These are phyloP conservation scores for Kuraishia molischiana DNA, from an alignment of 805 yeast genomes.

Conservation along the genomic window DNA sequence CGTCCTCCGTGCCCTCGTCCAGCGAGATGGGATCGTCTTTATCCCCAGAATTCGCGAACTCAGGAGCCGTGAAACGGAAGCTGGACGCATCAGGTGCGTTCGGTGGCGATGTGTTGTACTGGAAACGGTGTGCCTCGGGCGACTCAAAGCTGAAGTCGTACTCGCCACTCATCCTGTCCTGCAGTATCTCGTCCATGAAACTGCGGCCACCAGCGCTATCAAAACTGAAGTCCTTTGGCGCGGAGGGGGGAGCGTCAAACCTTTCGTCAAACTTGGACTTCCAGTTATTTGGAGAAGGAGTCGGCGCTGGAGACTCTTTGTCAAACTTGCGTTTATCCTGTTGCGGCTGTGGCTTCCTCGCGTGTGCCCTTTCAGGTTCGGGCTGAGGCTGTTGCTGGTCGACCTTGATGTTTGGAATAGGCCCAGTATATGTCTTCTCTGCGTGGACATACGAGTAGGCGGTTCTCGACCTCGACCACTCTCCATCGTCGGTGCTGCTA, in stretches of 20 bases:
- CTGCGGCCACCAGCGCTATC: neutral
- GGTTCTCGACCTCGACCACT: constrained; percentile 14
- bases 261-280: neutral
- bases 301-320: neutral
- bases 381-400: constrained; percentile 1
- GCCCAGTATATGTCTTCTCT: constrained; percentile 17
- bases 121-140: neutral
- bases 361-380: neutral
- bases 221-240: no score
- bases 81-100: constrained; percentile 1
- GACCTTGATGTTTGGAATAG: constrained; percentile 10
- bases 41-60: constrained; percentile 8
- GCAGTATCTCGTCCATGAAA: neutral
- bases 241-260: neutral
- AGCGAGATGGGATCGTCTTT: constrained; percentile 15
- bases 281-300: neutral
- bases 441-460: constrained; percentile 16
- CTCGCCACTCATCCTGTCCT: neutral
- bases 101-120: no score
- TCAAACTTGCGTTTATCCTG: neutral
- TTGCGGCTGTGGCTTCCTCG: neutral
- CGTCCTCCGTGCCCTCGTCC: constrained; percentile 18
- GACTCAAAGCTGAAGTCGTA: neutral
- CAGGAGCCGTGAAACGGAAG: constrained; percentile 1
- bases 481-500: constrained; percentile 14